A percentile compares a stretch with the other conserved stretches of the same genome.
phyloP scores from a whole-genome alignment of 83 land plant genomes.

The Thuja plicata region DNA sequence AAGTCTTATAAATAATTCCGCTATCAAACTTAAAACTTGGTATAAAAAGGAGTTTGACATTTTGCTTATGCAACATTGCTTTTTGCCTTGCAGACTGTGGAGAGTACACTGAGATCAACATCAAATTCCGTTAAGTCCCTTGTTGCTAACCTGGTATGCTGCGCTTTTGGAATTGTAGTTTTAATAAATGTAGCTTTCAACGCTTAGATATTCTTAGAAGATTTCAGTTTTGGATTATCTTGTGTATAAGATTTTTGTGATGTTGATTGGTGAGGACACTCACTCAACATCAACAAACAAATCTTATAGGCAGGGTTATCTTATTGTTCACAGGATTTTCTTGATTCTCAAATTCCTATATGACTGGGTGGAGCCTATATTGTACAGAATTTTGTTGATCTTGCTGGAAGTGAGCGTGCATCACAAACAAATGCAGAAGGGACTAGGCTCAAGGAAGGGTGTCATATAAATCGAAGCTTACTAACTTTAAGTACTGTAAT shows the following conservation, averaged over 20 bases:
- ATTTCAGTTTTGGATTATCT: neutral
- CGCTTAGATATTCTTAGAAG: neutral
- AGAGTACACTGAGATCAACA: slow-evolving; percentile 71
- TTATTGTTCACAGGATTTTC: neutral
- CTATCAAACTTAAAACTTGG: neutral
- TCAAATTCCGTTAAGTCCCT: slow-evolving; percentile 66
- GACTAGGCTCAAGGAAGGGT: slow-evolving; percentile 94
- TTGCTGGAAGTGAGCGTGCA: slow-evolving; percentile 98
- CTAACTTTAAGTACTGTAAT: slow-evolving; percentile 95
- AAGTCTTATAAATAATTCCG: slow-evolving; percentile 4
- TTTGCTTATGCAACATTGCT: neutral
- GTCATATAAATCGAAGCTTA: slow-evolving; percentile 95
- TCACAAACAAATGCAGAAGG: slow-evolving; percentile 95
- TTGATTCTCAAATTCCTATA: neutral
- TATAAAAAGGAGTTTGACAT: neutral
- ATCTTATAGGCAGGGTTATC: neutral
- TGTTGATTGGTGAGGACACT: neutral
- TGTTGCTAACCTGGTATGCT: slow-evolving; percentile 84
- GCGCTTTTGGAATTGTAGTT: neutral
- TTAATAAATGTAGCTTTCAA: neutral
- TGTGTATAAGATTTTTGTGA: neutral
- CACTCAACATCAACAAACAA: neutral
- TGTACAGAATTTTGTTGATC: slow-evolving; percentile 97
- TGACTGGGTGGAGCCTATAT: neutral
- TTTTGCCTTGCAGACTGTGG: slow-evolving; percentile 65